Evolutionary conservation across 2,329 filamentous ascomycete species (phyloP).

Genomic region (Huntiella omanensis): DNA sequence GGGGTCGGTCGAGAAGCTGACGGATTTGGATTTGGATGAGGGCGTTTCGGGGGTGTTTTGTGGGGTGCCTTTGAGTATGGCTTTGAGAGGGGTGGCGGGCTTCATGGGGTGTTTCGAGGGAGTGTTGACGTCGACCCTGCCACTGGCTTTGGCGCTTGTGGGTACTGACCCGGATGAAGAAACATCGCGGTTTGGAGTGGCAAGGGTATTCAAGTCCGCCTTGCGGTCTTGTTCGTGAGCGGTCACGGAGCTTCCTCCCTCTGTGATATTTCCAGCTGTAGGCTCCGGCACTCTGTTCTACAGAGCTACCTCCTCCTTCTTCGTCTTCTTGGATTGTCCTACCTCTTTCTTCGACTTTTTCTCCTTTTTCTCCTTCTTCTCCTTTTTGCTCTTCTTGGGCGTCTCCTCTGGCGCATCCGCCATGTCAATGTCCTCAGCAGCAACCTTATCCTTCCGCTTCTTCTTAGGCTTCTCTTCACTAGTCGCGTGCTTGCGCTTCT

Average conservation of each 20-base stretch:
- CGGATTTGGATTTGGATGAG: too few species aligned
- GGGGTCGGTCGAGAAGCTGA: too few species aligned
- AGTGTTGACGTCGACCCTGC: too few species aligned
- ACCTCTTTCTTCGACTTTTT: conserved; percentile 9
- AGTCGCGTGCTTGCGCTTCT: conserved; percentile 10
- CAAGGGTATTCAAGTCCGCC: background rate
- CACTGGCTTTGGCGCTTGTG: background rate
- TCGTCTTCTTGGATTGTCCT: background rate
- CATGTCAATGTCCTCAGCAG: background rate
- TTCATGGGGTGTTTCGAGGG: too few species aligned
- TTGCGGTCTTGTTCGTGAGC: background rate
- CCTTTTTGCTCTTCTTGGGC: conserved; percentile 6
- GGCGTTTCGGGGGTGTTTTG: too few species aligned
- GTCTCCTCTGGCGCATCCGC: background rate
- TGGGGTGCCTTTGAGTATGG: too few species aligned
- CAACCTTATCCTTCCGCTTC: conserved; percentile 10
- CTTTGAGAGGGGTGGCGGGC: too few species aligned
- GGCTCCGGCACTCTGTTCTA: background rate
- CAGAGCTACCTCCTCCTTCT: background rate
- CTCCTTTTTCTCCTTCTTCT: conserved; percentile 7
- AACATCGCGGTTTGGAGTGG: background rate
- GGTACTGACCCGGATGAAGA: background rate
- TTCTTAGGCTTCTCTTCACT: conserved; percentile 9
- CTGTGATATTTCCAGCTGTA: background rate
- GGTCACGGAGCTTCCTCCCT: background rate